Evolutionary conservation across 2,329 filamentous ascomycete species (phyloP), one percentile per base, ranked within the genome.

Genomic region (Epichloe bromicola): DNA sequence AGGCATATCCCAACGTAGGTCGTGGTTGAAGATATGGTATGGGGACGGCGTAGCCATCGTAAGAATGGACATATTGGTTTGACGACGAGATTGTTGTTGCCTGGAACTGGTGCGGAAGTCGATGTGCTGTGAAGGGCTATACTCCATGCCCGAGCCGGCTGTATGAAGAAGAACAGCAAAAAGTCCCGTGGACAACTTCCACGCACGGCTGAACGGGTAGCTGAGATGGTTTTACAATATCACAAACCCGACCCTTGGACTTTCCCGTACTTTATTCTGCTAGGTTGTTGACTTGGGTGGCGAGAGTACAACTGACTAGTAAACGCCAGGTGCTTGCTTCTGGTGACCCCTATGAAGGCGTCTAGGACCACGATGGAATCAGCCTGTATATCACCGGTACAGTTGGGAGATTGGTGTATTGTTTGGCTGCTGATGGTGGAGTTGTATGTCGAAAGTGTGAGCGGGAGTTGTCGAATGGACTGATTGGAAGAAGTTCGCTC

Each of bases 1-100:
- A 54, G 60, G 52, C 34, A 65, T 60, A 49, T 70, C 66, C 71
- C 70, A 74, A 17, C 63, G 57, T 36, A 65, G 65, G 34, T 70
- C 66, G 48, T 63, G 63, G 54, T 63, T 64, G 58, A 73, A 74
- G 36, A 63, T 63, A 48, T 67, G 60, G 54, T 71, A 67, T 38
- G 68, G 62, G 49, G 69, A 62, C 14, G 71, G 65, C 48, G 68
- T 63, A 54, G 71, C 61, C 64, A 74, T 75, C 55, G 72, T 67
- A 58, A 76, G 66, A 60, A 70, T 71, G 61, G 73, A 74, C 73
- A 76, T 76, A 41, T 70, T 74, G 62, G 61, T 53, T 55, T 57
- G 53, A 59, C 57, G 43, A 54, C 56, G 19, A 49, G 56, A 50
- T 23, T 53, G 42, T 56, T 62, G 56, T 52, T 62, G 57, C 52